Evolutionary conservation across 1,139 yeast species (phyloP), one percentile per base, ranked within the genome.

Genomic region (Debaryomycetaceae sp.): DNA sequence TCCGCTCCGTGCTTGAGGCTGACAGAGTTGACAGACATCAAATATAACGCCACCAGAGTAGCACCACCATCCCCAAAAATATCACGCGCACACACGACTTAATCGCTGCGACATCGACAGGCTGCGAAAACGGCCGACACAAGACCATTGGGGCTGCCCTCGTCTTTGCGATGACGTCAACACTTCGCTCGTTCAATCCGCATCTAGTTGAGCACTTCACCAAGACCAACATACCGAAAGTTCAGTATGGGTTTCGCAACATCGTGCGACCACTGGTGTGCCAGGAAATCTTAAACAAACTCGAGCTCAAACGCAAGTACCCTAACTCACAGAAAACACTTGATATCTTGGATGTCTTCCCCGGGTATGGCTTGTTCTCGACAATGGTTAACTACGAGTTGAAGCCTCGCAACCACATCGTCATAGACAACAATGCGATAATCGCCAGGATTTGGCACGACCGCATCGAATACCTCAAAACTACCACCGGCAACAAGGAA

Each of bases 311-410:
- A 22, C 35, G 50, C 3, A 56, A 59, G 24, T 79, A 77, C 42
- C 61, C 68, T 4, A 45, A 61, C 32, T 48, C 63, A 6, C 30
- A 51, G n/a, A 51, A 61, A 12, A 46, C 57, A 13, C 58, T 79
- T 12, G 76, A 81, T 34, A 71, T 85, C 3, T 48, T 85, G 5
- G 95, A 85, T 44, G 65, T 77, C 11, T 80, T 79, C 46, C 68
- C 86, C 0, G 74, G 77, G 1, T 61, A 58, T 27, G 82, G 83
- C 4, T 46, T 71, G 5, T 60, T 75, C 23, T 65, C 82, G 0
- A 61, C 64, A 32, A 74, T 75, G 51, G 49, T 85, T 18, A 69
- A 81, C 49, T 62, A 75, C 32, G 67, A 62, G 27, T 53, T 79
- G 25, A 57, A 67, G 28, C 95, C 95, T 0, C 52, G 62, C 31